These are phyloP conservation scores for Hippophae gyantsensis DNA, from an alignment of 306 rosid genomes.

Conservation along the genomic window DNA sequence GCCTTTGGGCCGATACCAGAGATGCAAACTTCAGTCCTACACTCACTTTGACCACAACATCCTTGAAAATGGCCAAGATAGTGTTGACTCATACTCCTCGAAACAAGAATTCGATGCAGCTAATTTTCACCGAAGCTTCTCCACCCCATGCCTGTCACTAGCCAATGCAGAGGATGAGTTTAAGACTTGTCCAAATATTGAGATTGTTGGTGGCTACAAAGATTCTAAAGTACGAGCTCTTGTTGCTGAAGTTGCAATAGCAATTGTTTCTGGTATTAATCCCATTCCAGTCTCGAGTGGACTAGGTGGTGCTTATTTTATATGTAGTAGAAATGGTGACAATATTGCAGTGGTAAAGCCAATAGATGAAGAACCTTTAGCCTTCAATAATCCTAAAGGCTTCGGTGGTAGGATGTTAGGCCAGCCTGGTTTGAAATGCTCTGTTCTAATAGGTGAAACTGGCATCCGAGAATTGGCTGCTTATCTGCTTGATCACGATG, in stretches of 20 bases:
- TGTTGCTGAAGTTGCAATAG: conserved; percentile 69
- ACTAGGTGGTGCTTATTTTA: conserved; percentile 69
- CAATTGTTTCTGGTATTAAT: conserved; percentile 62
- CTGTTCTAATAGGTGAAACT: conserved; percentile 73
- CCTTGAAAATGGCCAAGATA: conserved; percentile 27
- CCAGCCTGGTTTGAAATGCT: conserved; percentile 65
- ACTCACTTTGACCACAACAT: conserved; percentile 49
- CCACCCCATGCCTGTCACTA: conserved; percentile 83
- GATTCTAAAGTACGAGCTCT: conserved; percentile 51
- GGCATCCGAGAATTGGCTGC: conserved; percentile 84
- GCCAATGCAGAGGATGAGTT: conserved; percentile 38
- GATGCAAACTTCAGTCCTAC: conserved; percentile 73
- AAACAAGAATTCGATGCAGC: conserved; percentile 39
- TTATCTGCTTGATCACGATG: conserved; percentile 79
- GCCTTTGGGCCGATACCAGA: conserved; percentile 49
- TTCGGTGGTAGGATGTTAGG: conserved; percentile 50
- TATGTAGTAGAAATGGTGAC: conserved; percentile 47
- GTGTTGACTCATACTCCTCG: conserved; percentile 32
- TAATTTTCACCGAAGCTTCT: conserved; percentile 72
- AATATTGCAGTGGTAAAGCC: conserved; percentile 86
- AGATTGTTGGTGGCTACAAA: conserved; percentile 52
- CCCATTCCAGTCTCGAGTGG: conserved; percentile 62
- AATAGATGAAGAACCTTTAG: conserved; percentile 75
- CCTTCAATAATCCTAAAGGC: conserved; percentile 64
- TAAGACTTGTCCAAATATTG: conserved; percentile 44